These are phyloP conservation scores for Teratosphaeria nubilosa DNA, from an alignment of 2,329 filamentous ascomycete species.

Conservation along the genomic window DNA sequence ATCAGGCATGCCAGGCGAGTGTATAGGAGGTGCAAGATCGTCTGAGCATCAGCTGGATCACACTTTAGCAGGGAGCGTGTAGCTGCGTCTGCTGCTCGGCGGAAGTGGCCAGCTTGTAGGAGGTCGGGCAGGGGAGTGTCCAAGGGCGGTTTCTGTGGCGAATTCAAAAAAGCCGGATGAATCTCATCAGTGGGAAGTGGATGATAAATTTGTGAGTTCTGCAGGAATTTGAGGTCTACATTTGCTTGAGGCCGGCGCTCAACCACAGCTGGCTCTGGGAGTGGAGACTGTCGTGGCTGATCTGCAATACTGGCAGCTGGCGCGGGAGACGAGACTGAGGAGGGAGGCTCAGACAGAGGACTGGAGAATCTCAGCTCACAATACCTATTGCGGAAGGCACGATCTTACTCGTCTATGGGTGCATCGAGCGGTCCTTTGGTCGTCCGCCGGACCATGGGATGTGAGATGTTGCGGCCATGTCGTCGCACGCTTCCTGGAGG, in stretches of 20 bases:
- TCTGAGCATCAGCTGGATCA: conserved; percentile 47
- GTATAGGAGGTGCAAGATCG: conserved; percentile 71
- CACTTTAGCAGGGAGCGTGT: conserved; percentile 30
- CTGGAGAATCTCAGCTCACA: conserved; percentile 15
- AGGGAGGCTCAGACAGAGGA: conserved; percentile 14
- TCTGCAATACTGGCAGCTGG: conserved; percentile 1
- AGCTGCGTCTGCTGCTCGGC: conserved; percentile 42
- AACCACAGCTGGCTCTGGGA: conserved; percentile 8
- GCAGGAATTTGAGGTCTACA: conserved; percentile 71
- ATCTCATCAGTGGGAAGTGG: conserved; percentile 56
- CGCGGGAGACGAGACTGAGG: neutral
- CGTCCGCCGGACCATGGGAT: conserved; percentile 49
- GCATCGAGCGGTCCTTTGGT: conserved; percentile 69
- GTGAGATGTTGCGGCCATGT: conserved; percentile 20
- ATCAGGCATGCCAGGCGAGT: conserved; percentile 73
- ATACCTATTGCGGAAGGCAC: neutral
- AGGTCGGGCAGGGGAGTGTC: conserved; percentile 59
- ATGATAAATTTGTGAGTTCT: conserved; percentile 74
- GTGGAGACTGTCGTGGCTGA: conserved; percentile 1
- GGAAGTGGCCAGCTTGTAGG: conserved; percentile 64
- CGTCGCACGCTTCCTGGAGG: conserved; percentile 19
- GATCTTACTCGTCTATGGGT: conserved; percentile 53
- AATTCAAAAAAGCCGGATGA: conserved; percentile 57
- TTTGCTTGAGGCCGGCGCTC: conserved; percentile 6
- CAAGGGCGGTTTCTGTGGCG: conserved; percentile 52